phyloP scores from a whole-genome alignment of 148 eudicot species.

The Camellia japonica region DNA sequence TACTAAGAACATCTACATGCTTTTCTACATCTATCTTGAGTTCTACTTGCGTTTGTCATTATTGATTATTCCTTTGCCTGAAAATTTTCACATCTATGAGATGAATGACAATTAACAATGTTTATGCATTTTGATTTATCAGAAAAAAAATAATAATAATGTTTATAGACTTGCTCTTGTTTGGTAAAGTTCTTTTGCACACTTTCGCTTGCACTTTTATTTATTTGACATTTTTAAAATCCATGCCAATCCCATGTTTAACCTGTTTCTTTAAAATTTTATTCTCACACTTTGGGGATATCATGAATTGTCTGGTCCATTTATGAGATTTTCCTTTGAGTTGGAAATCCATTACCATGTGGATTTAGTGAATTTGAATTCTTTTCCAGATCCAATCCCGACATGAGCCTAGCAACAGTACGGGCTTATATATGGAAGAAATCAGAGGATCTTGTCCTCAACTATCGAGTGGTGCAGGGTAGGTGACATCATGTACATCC shows the following conservation, averaged over 20 bases:
- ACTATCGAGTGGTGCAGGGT: constrained; percentile 14
- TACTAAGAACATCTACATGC: neutral
- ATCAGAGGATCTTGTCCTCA: no score
- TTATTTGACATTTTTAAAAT: no score
- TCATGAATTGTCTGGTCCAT: neutral
- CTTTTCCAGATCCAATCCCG: constrained; percentile 74
- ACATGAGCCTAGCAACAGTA: constrained; percentile 50
- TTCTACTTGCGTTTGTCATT: neutral
- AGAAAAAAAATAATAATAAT: no score
- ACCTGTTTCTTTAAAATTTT: neutral
- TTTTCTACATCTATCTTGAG: neutral
- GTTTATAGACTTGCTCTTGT: neutral
- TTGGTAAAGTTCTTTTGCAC: neutral
- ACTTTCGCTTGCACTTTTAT: no score
- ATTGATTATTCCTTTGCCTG: neutral
- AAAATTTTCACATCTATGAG: neutral
- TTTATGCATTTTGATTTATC: neutral
- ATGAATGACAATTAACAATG: neutral
- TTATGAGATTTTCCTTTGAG: neutral
- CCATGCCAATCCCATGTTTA: neutral
- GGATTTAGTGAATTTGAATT: neutral
- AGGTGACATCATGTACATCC: constrained; percentile 38
- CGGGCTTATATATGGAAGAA: no score
- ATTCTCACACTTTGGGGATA: neutral
- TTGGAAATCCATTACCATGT: neutral